phyloP scores from a whole-genome alignment of 2,329 filamentous ascomycete genomes.

The Aureobasidium zeae region DNA sequence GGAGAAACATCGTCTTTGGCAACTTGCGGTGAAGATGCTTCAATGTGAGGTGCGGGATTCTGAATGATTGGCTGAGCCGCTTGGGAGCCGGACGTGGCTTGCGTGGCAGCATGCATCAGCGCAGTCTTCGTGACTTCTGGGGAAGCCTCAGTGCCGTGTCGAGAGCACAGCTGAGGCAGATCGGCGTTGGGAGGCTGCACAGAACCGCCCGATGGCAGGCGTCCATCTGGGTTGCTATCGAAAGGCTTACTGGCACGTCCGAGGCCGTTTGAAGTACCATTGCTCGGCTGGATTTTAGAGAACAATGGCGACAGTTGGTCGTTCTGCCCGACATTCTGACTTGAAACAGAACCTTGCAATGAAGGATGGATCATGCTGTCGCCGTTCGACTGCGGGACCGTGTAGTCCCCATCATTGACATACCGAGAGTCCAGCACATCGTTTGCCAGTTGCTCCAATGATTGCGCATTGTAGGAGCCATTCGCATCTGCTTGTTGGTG shows the following conservation, averaged over 20 bases:
- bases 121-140: background rate
- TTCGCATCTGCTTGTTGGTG: slow-evolving; percentile 19
- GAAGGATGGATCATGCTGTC: slow-evolving; percentile 13
- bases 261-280: background rate
- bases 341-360: background rate
- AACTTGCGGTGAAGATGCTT: background rate
- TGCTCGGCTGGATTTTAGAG: background rate
- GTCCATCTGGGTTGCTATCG: background rate
- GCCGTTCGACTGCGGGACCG: background rate
- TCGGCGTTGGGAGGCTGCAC: slow-evolving; percentile 4
- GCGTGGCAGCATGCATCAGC: background rate
- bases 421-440: slow-evolving; percentile 30
- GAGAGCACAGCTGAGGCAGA: background rate
- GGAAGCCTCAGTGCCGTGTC: background rate
- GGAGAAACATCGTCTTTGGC: background rate
- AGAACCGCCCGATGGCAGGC: slow-evolving; percentile 1
- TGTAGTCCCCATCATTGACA: slow-evolving; percentile 14
- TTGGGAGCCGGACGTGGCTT: too few species aligned
- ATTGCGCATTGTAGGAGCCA: slow-evolving; percentile 22
- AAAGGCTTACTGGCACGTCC: background rate
- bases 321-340: background rate
- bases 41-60: background rate
- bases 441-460: slow-evolving; percentile 30
- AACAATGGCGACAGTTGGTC: background rate
- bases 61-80: too few species aligned